phyloP scores from a whole-genome alignment of 2,329 filamentous ascomycete genomes.

The Coniochaeta ligniaria region DNA sequence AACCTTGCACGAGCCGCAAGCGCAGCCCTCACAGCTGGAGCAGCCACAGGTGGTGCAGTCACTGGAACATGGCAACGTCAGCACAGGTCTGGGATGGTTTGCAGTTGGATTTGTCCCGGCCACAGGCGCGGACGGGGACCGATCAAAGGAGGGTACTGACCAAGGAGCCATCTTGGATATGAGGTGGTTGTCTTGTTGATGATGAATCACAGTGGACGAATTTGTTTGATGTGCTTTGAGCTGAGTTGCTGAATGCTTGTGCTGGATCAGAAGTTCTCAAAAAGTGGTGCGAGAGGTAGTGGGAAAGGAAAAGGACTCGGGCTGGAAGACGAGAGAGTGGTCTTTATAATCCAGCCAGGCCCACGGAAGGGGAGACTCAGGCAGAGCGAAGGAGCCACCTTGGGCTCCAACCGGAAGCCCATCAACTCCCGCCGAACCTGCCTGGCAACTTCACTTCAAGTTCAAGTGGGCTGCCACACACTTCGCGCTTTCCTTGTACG shows the following conservation, averaged over 20 bases:
- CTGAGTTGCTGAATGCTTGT: not conserved
- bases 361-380: not conserved
- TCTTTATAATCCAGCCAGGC: not conserved
- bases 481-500: not conserved
- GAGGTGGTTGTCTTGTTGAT: not conserved
- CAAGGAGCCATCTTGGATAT: not conserved
- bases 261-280: not conserved
- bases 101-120: not conserved
- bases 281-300: not conserved
- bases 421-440: not conserved
- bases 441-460: too few species aligned
- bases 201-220: not conserved
- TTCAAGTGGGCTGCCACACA: not conserved
- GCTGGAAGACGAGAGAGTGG: not conserved
- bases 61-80: not conserved
- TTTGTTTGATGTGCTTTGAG: not conserved
- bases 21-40: not conserved
- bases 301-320: not conserved
- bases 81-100: not conserved
- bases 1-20: not conserved
- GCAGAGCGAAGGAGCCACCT: not conserved
- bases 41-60: constrained; percentile 1
- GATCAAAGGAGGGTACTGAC: not conserved
- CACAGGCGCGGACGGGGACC: not conserved
- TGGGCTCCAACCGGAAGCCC: not conserved